phyloP scores from a whole-genome alignment of 345 rosid species.

The Brassica incana region DNA sequence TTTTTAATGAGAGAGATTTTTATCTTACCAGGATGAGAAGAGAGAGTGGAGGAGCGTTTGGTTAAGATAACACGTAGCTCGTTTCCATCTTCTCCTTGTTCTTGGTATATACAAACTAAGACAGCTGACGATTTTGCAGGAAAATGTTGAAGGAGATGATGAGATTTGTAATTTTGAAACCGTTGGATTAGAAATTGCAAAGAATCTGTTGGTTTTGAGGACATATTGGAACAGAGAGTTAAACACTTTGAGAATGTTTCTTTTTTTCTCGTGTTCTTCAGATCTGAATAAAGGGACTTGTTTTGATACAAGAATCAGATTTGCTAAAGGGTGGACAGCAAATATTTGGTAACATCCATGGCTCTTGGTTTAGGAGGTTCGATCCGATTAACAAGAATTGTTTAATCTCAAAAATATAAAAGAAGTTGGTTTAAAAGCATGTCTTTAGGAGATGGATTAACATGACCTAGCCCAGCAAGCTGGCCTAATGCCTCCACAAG shows the following conservation, averaged over 20 bases:
- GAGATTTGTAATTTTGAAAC: conserved; percentile 19
- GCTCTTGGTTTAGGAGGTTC: not conserved
- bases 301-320: not conserved
- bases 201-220: conserved; percentile 18
- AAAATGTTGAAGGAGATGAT: not conserved
- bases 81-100: conserved; percentile 31
- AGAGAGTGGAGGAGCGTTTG: conserved; percentile 48
- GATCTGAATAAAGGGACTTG: conserved; percentile 22
- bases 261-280: conserved; percentile 13
- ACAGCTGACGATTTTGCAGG: conserved; percentile 46
- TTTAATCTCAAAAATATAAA: not conserved
- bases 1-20: not conserved
- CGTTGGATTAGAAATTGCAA: conserved; percentile 28
- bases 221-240: conserved; percentile 18
- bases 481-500: no score
- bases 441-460: no score
- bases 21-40: conserved; percentile 48
- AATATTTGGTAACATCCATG: not conserved
- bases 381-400: not conserved
- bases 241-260: not conserved
- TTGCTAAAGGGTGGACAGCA: not conserved
- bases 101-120: conserved; percentile 58
- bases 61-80: conserved; percentile 57
- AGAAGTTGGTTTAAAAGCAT: not conserved
- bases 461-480: no score